A percentile compares a stretch with the other conserved stretches of the same genome.
These are phyloP conservation scores for Aspergillus pseudoviridinutans DNA, from an alignment of 2,329 filamentous ascomycete genomes.

Conservation along the genomic window DNA sequence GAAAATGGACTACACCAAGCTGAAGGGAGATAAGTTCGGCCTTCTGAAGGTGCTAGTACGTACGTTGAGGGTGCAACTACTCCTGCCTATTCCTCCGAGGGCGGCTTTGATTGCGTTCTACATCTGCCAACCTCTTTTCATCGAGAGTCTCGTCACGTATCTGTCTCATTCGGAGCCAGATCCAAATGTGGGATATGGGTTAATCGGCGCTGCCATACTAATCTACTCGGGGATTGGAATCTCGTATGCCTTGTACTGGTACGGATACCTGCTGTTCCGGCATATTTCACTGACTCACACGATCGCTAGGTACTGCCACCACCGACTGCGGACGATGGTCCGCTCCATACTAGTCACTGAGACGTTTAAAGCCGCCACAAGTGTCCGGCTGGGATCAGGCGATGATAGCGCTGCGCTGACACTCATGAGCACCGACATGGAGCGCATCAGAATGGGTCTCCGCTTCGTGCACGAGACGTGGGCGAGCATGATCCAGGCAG, in stretches of 20 bases:
- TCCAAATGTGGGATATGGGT: too few relatives aligned
- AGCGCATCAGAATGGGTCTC: slow-evolving; percentile 8
- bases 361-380: slow-evolving; percentile 3
- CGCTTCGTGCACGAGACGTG: slow-evolving; percentile 6
- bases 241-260: too few relatives aligned
- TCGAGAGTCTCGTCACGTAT: slow-evolving; percentile 17
- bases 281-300: too few relatives aligned
- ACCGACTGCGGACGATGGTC: too few relatives aligned
- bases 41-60: too few relatives aligned
- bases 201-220: too few relatives aligned
- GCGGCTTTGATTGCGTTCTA: slow-evolving; percentile 22
- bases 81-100: slow-evolving; percentile 21
- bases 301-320: too few relatives aligned
- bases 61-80: slow-evolving; percentile 13
- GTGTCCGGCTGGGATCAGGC: not conserved
- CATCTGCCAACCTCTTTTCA: slow-evolving; percentile 24
- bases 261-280: too few relatives aligned
- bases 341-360: too few relatives aligned
- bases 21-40: slow-evolving; percentile 1
- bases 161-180: slow-evolving; percentile 1
- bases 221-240: too few relatives aligned
- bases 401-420: slow-evolving; percentile 8
- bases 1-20: slow-evolving; percentile 6
- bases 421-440: slow-evolving; percentile 13
- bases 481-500: slow-evolving; percentile 1